These are phyloP conservation scores for Silene conica DNA, from an alignment of 148 eudicot genomes.

Conservation along the genomic window DNA sequence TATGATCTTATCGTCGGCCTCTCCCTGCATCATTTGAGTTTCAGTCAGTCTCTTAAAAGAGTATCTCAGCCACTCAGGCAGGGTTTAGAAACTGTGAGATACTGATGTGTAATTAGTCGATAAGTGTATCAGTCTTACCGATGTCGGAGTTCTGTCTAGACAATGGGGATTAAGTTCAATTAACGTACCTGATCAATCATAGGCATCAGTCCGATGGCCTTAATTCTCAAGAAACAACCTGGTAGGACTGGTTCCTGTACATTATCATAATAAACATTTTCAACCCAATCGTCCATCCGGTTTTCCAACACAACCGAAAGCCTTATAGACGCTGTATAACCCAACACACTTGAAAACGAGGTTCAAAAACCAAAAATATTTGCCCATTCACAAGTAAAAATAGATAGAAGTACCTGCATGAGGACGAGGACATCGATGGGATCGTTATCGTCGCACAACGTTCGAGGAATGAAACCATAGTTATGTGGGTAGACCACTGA, in stretches of 20 bases:
- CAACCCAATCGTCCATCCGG: too few species aligned
- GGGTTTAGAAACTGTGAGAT: not conserved
- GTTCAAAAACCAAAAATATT: too few species aligned
- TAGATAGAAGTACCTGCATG: conserved; percentile 56
- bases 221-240: conserved; percentile 65
- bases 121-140: not conserved
- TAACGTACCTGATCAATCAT: conserved; percentile 72
- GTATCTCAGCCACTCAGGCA: too few species aligned
- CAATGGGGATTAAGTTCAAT: not conserved
- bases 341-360: too few species aligned
- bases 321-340: too few species aligned
- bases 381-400: not conserved
- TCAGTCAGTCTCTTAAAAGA: not conserved
- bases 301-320: too few species aligned
- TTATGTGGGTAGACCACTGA: conserved; percentile 88
- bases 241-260: conserved; percentile 69
- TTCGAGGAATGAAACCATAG: conserved; percentile 84
- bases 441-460: conserved; percentile 81
- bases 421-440: conserved; percentile 78
- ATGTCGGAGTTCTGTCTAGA: not conserved
- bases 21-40: conserved; percentile 28
- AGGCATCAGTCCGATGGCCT: conserved; percentile 70
- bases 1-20: conserved; percentile 47
- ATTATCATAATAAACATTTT: not conserved
- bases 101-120: too few species aligned